These are phyloP conservation scores for Lactarius trivialis DNA, from an alignment of 768 basidiomycete species.

Conservation along the genomic window DNA sequence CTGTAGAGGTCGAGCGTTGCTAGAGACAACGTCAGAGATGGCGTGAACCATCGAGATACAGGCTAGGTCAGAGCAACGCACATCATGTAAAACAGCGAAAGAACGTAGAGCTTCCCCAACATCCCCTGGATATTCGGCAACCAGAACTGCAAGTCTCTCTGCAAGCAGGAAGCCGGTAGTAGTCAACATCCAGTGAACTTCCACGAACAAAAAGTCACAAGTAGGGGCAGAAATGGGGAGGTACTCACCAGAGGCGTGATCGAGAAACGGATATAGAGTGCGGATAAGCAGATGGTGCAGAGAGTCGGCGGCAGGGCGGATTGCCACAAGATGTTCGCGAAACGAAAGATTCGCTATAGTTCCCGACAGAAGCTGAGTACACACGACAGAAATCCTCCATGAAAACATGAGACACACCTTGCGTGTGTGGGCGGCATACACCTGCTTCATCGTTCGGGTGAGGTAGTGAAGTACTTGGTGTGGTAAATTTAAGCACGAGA, in stretches of 20 bases:
- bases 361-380: background rate
- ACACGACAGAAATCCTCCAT: background rate
- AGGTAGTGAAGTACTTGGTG: background rate
- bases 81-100: conserved; percentile 12
- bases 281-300: background rate
- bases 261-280: background rate
- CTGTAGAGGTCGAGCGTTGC: background rate
- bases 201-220: background rate
- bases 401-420: background rate
- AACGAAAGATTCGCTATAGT: background rate
- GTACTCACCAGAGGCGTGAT: background rate
- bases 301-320: conserved; percentile 10
- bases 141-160: conserved; percentile 1
- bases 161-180: background rate
- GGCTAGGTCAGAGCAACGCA: background rate
- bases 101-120: conserved; percentile 16
- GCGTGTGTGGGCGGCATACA: background rate
- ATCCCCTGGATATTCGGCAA: background rate
- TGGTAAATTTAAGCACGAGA: background rate
- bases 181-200: background rate
- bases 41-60: background rate
- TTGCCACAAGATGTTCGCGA: conserved; percentile 8
- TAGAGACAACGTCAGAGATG: background rate
- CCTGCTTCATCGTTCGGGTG: background rate
- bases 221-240: background rate